Evolutionary conservation across 345 rosid species (phyloP), one percentile per base, ranked within the genome.

Genomic region (Eutrema yunnanense): DNA sequence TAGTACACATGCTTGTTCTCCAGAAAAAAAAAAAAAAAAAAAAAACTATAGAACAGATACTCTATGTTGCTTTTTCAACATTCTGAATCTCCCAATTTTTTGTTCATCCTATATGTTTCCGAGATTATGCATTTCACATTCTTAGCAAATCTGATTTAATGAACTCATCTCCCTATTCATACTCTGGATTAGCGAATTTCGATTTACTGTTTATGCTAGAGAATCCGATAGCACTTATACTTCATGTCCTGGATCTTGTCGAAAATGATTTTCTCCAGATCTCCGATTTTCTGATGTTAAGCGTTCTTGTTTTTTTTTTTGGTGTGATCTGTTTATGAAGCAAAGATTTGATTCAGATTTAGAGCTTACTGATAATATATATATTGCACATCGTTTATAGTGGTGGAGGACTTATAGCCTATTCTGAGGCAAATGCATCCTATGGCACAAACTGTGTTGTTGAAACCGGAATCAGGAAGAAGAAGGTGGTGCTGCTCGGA

Each of bases 401-500:
- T 82, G 97, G 98, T 9, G 99, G 97, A 9, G 85, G 96, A 55
- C 70, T 88, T 71, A 73, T 92, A 54, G 99, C 94, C 34, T 95
- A 84, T 75, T 82, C 94, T 0, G 94, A 95, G 74, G 86, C 93
- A 26, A 89, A 83, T 47, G 54, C 87, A 34, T 48, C 85, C 12
- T 41, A 55, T 46, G 84, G 76, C 32, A 42, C 73, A 0, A 68
- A 76, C 43, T 63, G 75, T 53, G 44, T 74, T 76, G 86, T 80
- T 55, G 87, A 77, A 68, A 73, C 69, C 27, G 86, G 82, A 65
- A 67, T 53, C 74, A 88, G 38, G 88, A 92, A 84, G 79, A 96
- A 92, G 87, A 92, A 86, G 81, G 92, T 96, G 72, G 96, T 92
- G 78, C 86, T 96, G 14, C 92, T 96, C 9, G 99, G 99, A 56